Evolutionary conservation across 2,329 filamentous ascomycete genomes (phyloP).

Genomic region (Alternaria solani): DNA sequence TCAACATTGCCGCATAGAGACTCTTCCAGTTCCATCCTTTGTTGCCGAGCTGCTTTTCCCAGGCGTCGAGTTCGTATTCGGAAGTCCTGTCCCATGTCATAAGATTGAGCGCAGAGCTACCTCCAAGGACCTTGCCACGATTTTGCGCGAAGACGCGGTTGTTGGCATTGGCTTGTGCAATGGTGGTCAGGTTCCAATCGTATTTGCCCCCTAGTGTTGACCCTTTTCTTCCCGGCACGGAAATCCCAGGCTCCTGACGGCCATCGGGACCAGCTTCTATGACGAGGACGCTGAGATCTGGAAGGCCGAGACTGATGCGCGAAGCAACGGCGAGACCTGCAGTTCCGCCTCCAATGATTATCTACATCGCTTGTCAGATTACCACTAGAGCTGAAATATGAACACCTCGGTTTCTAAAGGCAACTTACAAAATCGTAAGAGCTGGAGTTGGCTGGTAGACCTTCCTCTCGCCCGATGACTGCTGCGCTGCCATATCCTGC

Average conservation of each 20-base stretch:
- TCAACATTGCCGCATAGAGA: conserved; percentile 45
- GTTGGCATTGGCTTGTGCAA: conserved; percentile 52
- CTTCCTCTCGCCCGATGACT: neutral
- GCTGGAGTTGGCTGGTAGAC: neutral
- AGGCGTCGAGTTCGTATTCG: conserved; percentile 42
- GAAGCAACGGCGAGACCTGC: conserved; percentile 42
- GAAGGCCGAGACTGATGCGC: conserved; percentile 44
- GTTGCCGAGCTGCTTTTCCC: conserved; percentile 40
- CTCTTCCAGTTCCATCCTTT: conserved; percentile 46
- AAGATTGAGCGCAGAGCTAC: conserved; percentile 57
- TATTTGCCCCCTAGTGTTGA: conserved; percentile 38
- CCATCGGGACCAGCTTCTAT: conserved; percentile 43
- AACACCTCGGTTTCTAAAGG: neutral
- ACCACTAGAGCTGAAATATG: neutral
- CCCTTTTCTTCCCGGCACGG: conserved; percentile 38
- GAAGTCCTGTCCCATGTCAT: conserved; percentile 46
- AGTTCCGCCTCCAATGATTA: conserved; percentile 37
- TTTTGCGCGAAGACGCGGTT: conserved; percentile 54
- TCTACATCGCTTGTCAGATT: conserved; percentile 11
- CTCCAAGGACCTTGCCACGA: conserved; percentile 60
- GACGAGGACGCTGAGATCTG: conserved; percentile 31
- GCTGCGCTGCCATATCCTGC: conserved; percentile 10
- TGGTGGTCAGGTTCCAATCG: conserved; percentile 56
- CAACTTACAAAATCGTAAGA: conserved; percentile 16
- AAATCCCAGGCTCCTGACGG: conserved; percentile 36